Base-by-base conservation (phyloP, 1,284 basidiomycete species). In the Apiotrichum sp. region DNA sequence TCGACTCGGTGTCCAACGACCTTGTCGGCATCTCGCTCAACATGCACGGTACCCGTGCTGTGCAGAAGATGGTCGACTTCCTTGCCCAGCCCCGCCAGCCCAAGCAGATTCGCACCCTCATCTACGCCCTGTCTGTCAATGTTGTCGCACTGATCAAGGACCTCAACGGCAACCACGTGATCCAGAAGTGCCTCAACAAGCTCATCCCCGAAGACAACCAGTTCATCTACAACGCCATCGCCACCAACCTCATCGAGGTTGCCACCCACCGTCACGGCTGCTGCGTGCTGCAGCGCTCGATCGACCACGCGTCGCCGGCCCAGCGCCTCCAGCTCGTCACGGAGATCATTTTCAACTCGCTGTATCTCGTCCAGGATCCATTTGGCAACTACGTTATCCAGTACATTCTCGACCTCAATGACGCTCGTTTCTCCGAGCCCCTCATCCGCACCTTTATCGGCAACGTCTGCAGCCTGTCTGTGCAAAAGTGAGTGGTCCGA, bases 21-120 rank as follows among this genome's bases (percentile, higher is more conserved):
- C 82, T 99, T 50, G 96, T 99, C 66, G 92, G 88, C 70, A 98
- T 99, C 73, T 97, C 93, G 45, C 82, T 99, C 67, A 99, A 98
- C 79, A 99, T 99, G 96, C 96, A 99, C 77, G 96, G 96, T 42
- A 99, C 96, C 40, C 86, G 96, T 58, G 96, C 96, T 32, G 96
- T 98, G 53, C 96, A 99, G 79, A 98, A 98, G 82, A 98, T 98
- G 93, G 97, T 99, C 65, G 96, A 99, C 78, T 98, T 97, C 80
- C 79, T 99, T 69, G 93, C 92, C n/a, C 92, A 89, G 57, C 86
- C 89, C 66, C 82, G 93, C 70, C 90, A 93, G 86, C 67, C 72
- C 39, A 74, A 74, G 77, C 91, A 98, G 85, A 98, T 98, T 68
- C 89, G 93, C 73, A 91, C 92, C 47, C 92, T 98, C 78, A 98